Evolutionary conservation across 805 yeast genomes (phyloP).

Genomic region (Candida ovalis): DNA sequence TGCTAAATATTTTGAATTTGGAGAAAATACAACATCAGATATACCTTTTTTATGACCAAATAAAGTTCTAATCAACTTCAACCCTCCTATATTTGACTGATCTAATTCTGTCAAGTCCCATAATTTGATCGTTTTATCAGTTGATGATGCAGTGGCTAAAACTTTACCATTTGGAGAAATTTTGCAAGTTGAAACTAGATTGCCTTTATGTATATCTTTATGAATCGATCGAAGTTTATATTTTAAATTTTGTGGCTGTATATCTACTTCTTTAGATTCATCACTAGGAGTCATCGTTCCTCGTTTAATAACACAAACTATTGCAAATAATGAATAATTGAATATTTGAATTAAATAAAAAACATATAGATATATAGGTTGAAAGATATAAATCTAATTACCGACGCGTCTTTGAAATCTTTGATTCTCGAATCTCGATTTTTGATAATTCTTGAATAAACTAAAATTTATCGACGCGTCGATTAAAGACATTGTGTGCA

Average conservation of each 20-base stretch:
- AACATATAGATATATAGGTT: no score
- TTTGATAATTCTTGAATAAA: no score
- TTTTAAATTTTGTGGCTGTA: conserved; percentile 13
- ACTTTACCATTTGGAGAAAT: conserved; percentile 57
- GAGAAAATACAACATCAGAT: conserved; percentile 75
- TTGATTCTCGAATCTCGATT: no score
- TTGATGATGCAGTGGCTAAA: conserved; percentile 52
- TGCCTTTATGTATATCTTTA: conserved; percentile 10
- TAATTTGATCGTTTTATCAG: conserved; percentile 56
- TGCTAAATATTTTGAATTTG: conserved; percentile 68
- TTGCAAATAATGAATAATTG: not conserved
- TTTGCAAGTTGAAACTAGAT: conserved; percentile 43
- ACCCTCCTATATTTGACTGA: conserved; percentile 15
- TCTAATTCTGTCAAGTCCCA: conserved; percentile 39
- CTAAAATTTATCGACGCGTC: not conserved
- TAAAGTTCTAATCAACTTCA: conserved; percentile 32
- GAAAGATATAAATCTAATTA: no score
- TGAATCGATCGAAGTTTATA: conserved; percentile 14
- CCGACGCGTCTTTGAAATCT: no score
- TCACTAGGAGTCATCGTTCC: not conserved
- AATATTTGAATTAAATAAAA: no score
- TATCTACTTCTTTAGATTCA: conserved; percentile 23
- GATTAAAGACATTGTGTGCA: no score
- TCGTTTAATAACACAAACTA: not conserved
- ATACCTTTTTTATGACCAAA: conserved; percentile 68